Conservation (phyloP, 2,329 filamentous ascomycete genomes). For the Sarocladium oryzae region DNA sequence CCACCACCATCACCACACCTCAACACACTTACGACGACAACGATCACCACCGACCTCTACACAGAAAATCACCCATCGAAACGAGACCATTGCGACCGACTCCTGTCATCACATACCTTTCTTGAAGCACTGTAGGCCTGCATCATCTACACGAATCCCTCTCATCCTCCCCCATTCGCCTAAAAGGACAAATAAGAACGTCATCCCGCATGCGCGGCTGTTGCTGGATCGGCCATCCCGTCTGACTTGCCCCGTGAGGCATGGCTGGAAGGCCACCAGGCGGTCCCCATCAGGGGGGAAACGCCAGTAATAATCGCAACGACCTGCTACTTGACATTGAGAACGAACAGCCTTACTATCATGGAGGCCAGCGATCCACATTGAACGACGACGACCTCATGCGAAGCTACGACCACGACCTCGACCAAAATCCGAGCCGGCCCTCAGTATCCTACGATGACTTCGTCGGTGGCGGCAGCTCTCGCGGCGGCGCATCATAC, state of each 20-base stretch:
- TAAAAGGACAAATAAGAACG: not conserved
- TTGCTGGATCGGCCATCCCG: constrained; percentile 21
- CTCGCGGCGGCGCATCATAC: constrained; percentile 35
- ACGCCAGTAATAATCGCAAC: constrained; percentile 39
- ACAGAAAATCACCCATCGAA: not conserved
- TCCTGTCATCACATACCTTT: not conserved
- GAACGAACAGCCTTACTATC: constrained; percentile 65
- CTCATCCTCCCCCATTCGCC: not conserved
- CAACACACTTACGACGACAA: constrained; percentile 2
- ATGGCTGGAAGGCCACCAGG: constrained; percentile 54
- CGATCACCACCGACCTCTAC: not conserved
- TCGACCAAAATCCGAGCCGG: constrained; percentile 55
- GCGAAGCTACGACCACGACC: constrained; percentile 64
- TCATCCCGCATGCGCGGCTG: constrained; percentile 27
- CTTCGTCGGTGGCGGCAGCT: constrained; percentile 67
- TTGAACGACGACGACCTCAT: constrained; percentile 76
- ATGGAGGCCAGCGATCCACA: constrained; percentile 68
- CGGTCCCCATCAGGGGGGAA: constrained; percentile 39
- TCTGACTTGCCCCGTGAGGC: constrained; percentile 33
- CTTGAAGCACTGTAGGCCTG: not conserved
- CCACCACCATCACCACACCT: not conserved
- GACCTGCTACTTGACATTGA: constrained; percentile 70
- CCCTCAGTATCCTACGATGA: constrained; percentile 92
- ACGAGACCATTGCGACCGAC: not conserved
- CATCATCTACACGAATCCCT: not conserved